Percentiles rank a stretch among this genome's conserved stretches.
phyloP scores from a whole-genome alignment of 2,329 filamentous ascomycete genomes.

The Fusarium nisikadoi region DNA sequence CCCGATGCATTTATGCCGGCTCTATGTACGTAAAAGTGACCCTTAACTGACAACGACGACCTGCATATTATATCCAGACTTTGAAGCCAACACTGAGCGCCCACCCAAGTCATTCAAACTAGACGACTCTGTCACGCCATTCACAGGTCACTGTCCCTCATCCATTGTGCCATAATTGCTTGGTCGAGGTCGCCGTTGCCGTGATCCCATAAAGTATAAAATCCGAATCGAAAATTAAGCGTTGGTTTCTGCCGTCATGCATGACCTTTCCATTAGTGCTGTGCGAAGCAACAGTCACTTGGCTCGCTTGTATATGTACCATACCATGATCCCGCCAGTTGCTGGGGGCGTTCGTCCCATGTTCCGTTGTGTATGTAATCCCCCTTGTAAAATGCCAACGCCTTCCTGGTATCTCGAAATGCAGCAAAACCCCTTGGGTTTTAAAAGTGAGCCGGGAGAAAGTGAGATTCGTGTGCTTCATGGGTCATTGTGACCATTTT shows the following conservation, averaged over 20 bases:
- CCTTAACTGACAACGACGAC: slow-evolving; percentile 35
- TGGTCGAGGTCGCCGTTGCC: slow-evolving; percentile 26
- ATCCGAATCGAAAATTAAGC: slow-evolving; percentile 34
- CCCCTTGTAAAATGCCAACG: slow-evolving; percentile 47
- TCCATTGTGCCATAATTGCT: background rate
- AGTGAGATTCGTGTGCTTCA: slow-evolving; percentile 49
- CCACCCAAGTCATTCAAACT: slow-evolving; percentile 12
- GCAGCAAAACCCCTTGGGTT: slow-evolving; percentile 41
- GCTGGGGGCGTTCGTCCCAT: slow-evolving; percentile 24
- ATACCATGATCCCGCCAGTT: slow-evolving; percentile 26
- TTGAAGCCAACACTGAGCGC: slow-evolving; percentile 10
- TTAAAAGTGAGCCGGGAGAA: slow-evolving; percentile 39
- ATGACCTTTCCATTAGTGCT: slow-evolving; percentile 36
- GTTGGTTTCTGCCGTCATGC: slow-evolving; percentile 33
- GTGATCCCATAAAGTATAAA: slow-evolving; percentile 31
- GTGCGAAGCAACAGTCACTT: slow-evolving; percentile 22
- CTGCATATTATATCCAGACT: slow-evolving; percentile 40
- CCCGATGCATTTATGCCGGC: slow-evolving; percentile 16
- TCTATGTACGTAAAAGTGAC: slow-evolving; percentile 40
- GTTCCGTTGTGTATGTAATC: slow-evolving; percentile 37
- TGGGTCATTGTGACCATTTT: slow-evolving; percentile 42
- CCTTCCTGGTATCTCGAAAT: slow-evolving; percentile 55
- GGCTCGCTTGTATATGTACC: slow-evolving; percentile 35
- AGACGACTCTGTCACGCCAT: background rate
- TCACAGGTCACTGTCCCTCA: background rate